These are phyloP conservation scores for Suillus weaverae DNA, from an alignment of 768 basidiomycete species.

Conservation along the genomic window DNA sequence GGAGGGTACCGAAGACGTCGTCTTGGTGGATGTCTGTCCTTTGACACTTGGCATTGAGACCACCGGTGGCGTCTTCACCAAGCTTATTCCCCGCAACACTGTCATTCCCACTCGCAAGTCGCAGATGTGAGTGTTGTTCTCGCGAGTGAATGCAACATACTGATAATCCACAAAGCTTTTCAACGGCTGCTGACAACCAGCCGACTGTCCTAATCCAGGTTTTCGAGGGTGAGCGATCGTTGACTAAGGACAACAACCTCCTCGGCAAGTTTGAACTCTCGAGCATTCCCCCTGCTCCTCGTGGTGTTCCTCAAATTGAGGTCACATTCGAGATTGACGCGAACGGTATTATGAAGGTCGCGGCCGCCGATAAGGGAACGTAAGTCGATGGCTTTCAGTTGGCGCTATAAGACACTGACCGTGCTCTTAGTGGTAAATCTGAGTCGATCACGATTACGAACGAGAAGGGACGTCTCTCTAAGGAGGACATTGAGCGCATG, in stretches of 20 bases:
- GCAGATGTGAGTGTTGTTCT: conserved; percentile 64
- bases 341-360: conserved; percentile 94
- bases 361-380: conserved; percentile 94
- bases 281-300: conserved; percentile 91
- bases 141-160: conserved; percentile 1
- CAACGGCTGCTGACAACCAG: conserved; percentile 87
- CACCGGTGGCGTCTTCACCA: conserved; percentile 97
- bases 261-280: conserved; percentile 96
- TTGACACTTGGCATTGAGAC: conserved; percentile 99
- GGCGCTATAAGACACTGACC: background rate
- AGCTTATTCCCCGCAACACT: conserved; percentile 96
- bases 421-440: conserved; percentile 65
- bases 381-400: conserved; percentile 33
- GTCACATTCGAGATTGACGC: conserved; percentile 96
- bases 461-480: conserved; percentile 88
- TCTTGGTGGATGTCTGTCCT: conserved; percentile 96
- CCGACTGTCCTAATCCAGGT: conserved; percentile 97
- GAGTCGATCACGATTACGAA: conserved; percentile 93
- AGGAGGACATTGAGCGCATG: conserved; percentile 95
- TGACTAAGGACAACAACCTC: conserved; percentile 98
- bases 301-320: conserved; percentile 96
- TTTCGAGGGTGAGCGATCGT: conserved; percentile 93
- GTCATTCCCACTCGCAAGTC: conserved; percentile 97
- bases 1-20: conserved; percentile 84
- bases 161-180: conserved; percentile 47